These are phyloP conservation scores for Microbotryum lychnidis-dioicae DNA, from an alignment of 1,284 basidiomycete genomes.

Conservation along the genomic window DNA sequence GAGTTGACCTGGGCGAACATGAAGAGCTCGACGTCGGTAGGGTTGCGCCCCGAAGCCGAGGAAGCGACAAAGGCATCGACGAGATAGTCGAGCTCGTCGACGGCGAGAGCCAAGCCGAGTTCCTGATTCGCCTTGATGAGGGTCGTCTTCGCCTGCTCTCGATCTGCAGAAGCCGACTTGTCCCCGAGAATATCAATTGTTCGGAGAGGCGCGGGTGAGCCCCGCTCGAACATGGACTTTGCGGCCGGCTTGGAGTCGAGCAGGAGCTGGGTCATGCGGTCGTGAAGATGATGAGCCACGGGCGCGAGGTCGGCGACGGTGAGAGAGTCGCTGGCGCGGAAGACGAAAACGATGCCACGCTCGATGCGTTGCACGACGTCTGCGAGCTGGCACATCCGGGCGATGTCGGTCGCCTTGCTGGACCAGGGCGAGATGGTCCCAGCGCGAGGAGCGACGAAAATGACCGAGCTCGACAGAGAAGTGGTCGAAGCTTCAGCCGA, in stretches of 20 bases:
- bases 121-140: conserved; percentile 71
- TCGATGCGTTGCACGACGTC: conserved; percentile 68
- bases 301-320: conserved; percentile 29
- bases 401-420: conserved; percentile 93
- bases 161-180: conserved; percentile 45
- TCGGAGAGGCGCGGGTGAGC: conserved; percentile 59
- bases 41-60: conserved; percentile 59
- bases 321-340: conserved; percentile 48
- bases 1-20: conserved; percentile 99
- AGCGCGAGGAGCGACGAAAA: conserved; percentile 61
- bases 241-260: conserved; percentile 54
- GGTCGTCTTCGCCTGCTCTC: conserved; percentile 39
- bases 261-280: conserved; percentile 89
- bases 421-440: conserved; percentile 90
- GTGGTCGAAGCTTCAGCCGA: neutral
- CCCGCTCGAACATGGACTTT: conserved; percentile 61
- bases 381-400: conserved; percentile 72
- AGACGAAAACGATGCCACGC: conserved; percentile 66
- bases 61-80: conserved; percentile 74
- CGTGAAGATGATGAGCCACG: conserved; percentile 67
- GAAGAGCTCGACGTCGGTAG: conserved; percentile 96
- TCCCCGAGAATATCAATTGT: conserved; percentile 51
- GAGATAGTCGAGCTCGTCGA: conserved; percentile 88
- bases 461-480: conserved; percentile 36
- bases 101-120: conserved; percentile 81